A percentile compares a stretch with the other conserved stretches of the same genome.
phyloP scores from a whole-genome alignment of 352 stramenopile species.

The Pythium scleroteichum region DNA sequence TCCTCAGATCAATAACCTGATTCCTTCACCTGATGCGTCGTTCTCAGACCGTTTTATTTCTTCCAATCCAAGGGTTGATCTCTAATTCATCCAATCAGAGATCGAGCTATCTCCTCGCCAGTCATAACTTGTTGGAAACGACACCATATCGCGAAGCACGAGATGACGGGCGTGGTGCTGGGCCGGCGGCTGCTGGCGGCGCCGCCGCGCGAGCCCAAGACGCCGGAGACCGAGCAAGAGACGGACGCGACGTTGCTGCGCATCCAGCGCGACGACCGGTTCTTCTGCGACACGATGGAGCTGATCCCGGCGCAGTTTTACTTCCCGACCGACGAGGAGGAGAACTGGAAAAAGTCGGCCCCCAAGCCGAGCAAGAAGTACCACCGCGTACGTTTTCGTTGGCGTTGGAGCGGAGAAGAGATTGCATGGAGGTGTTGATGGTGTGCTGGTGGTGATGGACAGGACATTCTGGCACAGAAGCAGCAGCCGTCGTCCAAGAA shows the following conservation, averaged over 20 bases:
- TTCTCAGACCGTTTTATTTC: constrained; percentile 18
- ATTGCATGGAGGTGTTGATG: neutral
- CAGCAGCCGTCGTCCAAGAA: constrained; percentile 62
- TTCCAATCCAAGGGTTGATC: constrained; percentile 16
- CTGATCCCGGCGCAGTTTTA: constrained; percentile 75
- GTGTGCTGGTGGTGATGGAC: constrained; percentile 3
- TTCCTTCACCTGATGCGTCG: constrained; percentile 1
- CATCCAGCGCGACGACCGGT: constrained; percentile 53
- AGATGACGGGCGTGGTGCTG: constrained; percentile 41
- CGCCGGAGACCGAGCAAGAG: neutral
- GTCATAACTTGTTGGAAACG: constrained; percentile 24
- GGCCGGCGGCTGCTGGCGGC: constrained; percentile 53
- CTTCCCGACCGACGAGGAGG: constrained; percentile 75
- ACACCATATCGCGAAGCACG: neutral
- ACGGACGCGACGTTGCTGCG: constrained; percentile 19
- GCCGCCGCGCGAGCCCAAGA: constrained; percentile 5
- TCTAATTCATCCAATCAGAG: constrained; percentile 21
- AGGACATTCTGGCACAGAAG: constrained; percentile 60
- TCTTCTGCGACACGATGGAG: constrained; percentile 79
- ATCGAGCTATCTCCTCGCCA: constrained; percentile 17
- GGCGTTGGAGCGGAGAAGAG: neutral
- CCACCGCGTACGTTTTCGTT: constrained; percentile 53
- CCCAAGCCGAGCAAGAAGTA: constrained; percentile 68
- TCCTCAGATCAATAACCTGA: constrained; percentile 1
- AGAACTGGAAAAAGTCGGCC: constrained; percentile 71